Evolutionary conservation across 495 filamentous ascomycete genomes (phyloP).

Genomic region (Penicillium subrubescens): DNA sequence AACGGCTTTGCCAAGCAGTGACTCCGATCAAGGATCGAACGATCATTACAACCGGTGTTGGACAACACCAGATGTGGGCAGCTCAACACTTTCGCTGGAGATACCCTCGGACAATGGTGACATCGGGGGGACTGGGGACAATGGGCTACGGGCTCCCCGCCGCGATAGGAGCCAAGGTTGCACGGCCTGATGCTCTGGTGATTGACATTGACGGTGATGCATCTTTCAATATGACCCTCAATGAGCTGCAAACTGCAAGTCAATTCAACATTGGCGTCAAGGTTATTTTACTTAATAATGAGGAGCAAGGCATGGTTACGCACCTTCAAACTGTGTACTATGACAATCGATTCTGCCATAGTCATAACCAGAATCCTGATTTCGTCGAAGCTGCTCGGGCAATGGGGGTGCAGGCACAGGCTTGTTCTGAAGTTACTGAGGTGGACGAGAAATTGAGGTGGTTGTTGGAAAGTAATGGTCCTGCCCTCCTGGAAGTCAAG

Average conservation of each 20-base stretch:
- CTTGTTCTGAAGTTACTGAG: background rate
- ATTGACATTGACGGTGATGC: conserved; percentile 96
- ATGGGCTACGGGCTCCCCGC: conserved; percentile 95
- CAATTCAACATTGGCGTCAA: conserved; percentile 95
- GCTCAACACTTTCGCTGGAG: conserved; percentile 94
- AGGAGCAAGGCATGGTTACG: conserved; percentile 93
- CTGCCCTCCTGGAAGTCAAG: background rate
- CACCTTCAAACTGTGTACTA: conserved; percentile 96
- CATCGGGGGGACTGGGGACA: conserved; percentile 88
- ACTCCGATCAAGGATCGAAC: conserved; percentile 73
- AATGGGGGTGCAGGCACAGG: conserved; percentile 63
- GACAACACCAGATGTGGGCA: conserved; percentile 97
- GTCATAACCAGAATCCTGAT: conserved; percentile 86
- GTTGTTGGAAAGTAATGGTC: background rate
- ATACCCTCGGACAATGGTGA: conserved; percentile 82
- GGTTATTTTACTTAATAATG: conserved; percentile 90
- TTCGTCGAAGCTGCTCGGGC: conserved; percentile 52
- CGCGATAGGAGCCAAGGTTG: conserved; percentile 93
- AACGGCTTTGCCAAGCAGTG: conserved; percentile 76
- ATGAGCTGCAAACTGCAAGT: conserved; percentile 83
- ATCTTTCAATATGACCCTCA: conserved; percentile 95
- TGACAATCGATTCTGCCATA: conserved; percentile 88
- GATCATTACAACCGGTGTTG: conserved; percentile 87
- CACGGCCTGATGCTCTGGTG: conserved; percentile 79
- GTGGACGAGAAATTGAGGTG: background rate